phyloP scores from a whole-genome alignment of 1,284 basidiomycete species.

The Sanguinoderma infundibulare region DNA sequence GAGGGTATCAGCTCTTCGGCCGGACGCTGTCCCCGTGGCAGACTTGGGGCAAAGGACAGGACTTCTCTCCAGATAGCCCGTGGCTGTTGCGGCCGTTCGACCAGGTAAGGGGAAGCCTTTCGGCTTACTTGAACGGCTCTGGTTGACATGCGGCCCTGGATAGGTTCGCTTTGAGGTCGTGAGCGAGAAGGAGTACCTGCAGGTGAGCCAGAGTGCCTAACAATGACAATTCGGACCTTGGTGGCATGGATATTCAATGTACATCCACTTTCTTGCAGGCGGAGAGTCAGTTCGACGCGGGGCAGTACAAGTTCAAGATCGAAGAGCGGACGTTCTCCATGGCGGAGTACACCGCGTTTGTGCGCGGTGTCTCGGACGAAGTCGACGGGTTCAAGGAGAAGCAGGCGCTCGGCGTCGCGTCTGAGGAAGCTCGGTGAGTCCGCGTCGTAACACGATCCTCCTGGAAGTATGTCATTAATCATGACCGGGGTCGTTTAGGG shows the following conservation, averaged over 20 bases:
- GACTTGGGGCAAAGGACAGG: constrained; percentile 58
- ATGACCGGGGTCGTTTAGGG: constrained; percentile 9
- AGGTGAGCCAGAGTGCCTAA: too few relatives aligned
- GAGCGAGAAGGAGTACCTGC: constrained; percentile 48
- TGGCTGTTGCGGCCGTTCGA: constrained; percentile 72
- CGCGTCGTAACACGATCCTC: background rate
- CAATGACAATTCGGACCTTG: too few relatives aligned
- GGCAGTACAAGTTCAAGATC: constrained; percentile 63
- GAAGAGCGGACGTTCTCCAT: constrained; percentile 58
- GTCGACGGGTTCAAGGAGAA: constrained; percentile 46
- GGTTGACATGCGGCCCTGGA: background rate
- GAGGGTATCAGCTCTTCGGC: constrained; percentile 69
- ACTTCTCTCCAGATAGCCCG: constrained; percentile 53
- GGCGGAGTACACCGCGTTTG: constrained; percentile 51
- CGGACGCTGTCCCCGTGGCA: constrained; percentile 65
- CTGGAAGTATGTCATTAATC: background rate
- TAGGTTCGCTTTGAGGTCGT: constrained; percentile 54
- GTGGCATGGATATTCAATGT: too few relatives aligned
- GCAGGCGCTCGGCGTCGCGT: constrained; percentile 40
- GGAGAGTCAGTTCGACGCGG: constrained; percentile 63
- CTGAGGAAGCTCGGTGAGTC: constrained; percentile 47
- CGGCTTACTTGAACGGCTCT: background rate
- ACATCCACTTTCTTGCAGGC: constrained; percentile 45
- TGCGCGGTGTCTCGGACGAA: constrained; percentile 47
- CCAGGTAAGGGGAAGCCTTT: constrained; percentile 43